Conservation (phyloP, 2,329 filamentous ascomycete genomes). For the Chaetomium sp. region DNA sequence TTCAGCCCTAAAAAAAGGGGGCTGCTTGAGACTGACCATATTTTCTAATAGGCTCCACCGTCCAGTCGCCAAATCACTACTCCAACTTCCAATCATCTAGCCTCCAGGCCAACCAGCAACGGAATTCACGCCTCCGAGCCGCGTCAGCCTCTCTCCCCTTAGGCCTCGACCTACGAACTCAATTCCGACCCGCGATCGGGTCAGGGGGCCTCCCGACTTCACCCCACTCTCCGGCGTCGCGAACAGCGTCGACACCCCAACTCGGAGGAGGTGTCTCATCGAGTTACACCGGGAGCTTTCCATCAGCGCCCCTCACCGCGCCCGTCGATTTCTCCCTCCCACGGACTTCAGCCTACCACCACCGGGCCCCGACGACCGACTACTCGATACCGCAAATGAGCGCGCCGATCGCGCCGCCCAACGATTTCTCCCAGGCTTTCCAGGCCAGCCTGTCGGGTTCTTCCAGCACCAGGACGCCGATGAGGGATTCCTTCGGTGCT, state of each 20-base stretch:
- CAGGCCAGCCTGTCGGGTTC: slow-evolving; percentile 35
- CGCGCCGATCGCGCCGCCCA: slow-evolving; percentile 46
- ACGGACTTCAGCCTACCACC: slow-evolving; percentile 32
- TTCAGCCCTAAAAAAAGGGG: too few relatives aligned
- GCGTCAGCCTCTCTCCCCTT: slow-evolving; percentile 42
- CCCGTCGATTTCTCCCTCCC: slow-evolving; percentile 48
- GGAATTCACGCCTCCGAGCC: slow-evolving; percentile 43
- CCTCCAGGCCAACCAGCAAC: slow-evolving; percentile 39
- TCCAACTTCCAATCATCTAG: slow-evolving; percentile 36
- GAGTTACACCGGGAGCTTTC: slow-evolving; percentile 44
- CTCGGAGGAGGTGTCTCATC: slow-evolving; percentile 34
- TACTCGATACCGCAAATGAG: slow-evolving; percentile 50
- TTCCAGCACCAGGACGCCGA: slow-evolving; percentile 35
- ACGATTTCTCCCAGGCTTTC: slow-evolving; percentile 46
- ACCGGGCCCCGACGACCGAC: slow-evolving; percentile 32
- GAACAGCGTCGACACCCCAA: slow-evolving; percentile 35
- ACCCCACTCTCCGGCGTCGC: slow-evolving; percentile 28
- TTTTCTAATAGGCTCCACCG: slow-evolving; percentile 31
- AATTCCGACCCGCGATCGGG: slow-evolving; percentile 36
- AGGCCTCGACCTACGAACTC: slow-evolving; percentile 39
- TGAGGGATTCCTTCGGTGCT: slow-evolving; percentile 37
- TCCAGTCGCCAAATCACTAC: slow-evolving; percentile 46
- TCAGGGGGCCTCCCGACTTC: slow-evolving; percentile 25
- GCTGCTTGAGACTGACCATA: too few relatives aligned
- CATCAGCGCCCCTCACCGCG: slow-evolving; percentile 48